Evolutionary conservation across 2,329 filamentous ascomycete genomes (phyloP).

Genomic region (Penicillium sp.): DNA sequence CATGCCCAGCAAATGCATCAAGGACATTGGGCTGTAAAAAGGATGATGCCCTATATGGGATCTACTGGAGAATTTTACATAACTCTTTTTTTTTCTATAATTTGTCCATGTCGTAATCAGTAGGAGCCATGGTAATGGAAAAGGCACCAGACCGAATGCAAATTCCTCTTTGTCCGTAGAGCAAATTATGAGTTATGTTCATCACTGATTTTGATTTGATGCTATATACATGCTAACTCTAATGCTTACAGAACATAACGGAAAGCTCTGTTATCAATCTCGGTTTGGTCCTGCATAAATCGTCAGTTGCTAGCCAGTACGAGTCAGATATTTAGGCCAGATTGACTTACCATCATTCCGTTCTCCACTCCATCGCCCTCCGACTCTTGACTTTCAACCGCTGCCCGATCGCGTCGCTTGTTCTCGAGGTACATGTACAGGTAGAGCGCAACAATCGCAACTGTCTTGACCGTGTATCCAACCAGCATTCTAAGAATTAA

Average conservation of each 20-base stretch:
- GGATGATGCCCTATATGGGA: too few relatives aligned
- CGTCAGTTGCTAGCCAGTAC: neutral
- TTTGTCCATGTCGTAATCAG: too few relatives aligned
- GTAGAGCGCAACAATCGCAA: constrained; percentile 56
- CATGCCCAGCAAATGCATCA: too few relatives aligned
- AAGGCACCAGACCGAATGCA: too few relatives aligned
- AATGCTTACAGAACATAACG: constrained; percentile 52
- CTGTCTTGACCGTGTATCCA: constrained; percentile 58
- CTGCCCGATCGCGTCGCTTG: constrained; percentile 57
- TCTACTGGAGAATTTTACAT: too few relatives aligned
- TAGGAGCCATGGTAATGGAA: too few relatives aligned
- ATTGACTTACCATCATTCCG: constrained; percentile 53
- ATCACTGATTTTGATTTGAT: neutral
- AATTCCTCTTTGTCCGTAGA: too few relatives aligned
- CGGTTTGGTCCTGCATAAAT: constrained; percentile 51
- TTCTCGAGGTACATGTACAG: constrained; percentile 61
- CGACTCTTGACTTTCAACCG: constrained; percentile 44
- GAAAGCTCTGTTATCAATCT: constrained; percentile 60
- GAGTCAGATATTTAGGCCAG: neutral
- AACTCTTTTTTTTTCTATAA: too few relatives aligned
- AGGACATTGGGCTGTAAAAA: too few relatives aligned
- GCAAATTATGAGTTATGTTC: too few relatives aligned
- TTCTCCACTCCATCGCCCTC: constrained; percentile 57
- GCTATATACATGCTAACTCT: neutral
- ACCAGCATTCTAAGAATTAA: constrained; percentile 54